Evolutionary conservation across 164 flowering plant species (phyloP).

Genomic region (Paratinospora sagittata): DNA sequence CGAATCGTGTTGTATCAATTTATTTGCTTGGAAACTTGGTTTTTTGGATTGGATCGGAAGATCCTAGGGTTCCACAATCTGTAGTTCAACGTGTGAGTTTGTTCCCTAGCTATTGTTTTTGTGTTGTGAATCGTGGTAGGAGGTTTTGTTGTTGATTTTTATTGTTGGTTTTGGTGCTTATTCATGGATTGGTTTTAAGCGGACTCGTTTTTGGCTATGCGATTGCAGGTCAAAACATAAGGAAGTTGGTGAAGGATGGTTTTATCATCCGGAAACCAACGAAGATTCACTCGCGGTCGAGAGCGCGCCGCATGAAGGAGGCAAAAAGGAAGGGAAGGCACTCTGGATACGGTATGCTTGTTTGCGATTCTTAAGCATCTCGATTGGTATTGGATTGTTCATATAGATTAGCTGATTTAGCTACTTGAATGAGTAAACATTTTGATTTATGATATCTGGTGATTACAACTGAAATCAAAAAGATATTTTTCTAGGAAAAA

Average conservation of each 20-base stretch:
- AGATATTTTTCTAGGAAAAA: background rate
- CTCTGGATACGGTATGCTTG: slow-evolving; percentile 34
- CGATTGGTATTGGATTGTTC: background rate
- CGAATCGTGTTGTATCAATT: background rate
- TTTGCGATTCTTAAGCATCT: background rate
- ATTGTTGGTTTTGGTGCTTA: too few relatives aligned
- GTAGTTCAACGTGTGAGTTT: too few relatives aligned
- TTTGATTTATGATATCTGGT: background rate
- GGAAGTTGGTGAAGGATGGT: slow-evolving; percentile 35
- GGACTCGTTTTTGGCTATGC: background rate
- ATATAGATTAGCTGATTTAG: background rate
- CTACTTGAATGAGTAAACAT: background rate
- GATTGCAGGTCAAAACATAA: slow-evolving; percentile 30
- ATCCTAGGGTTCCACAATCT: background rate
- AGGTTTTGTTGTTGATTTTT: background rate
- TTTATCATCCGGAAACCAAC: slow-evolving; percentile 38
- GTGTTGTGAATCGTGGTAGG: background rate
- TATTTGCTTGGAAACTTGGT: background rate
- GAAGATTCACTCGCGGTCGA: slow-evolving; percentile 33
- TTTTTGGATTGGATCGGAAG: background rate
- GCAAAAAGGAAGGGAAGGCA: slow-evolving; percentile 38
- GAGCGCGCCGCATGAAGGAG: slow-evolving; percentile 39
- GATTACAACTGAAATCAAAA: background rate
- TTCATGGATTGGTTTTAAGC: too few relatives aligned
- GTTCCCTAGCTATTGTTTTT: background rate